Evolutionary conservation across 202 grass and related monocot species (phyloP).

Genomic region (Musa balbisiana): DNA sequence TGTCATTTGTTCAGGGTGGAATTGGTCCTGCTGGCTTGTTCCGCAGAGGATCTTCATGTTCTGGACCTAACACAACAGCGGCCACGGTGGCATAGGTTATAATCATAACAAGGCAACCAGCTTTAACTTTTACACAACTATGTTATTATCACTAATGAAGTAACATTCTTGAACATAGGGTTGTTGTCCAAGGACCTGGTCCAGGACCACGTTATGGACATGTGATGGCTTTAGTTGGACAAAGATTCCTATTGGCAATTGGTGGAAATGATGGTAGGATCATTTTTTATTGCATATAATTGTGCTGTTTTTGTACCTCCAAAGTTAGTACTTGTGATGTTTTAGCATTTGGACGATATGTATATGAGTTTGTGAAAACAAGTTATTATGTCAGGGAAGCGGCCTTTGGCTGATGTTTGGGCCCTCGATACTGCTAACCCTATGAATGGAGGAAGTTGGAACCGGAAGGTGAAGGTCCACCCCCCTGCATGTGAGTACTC

Average conservation of each 20-base stretch:
- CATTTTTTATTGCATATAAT: slow-evolving; percentile 25
- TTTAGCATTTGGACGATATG: not conserved
- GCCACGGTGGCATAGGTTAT: slow-evolving; percentile 95
- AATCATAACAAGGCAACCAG: slow-evolving; percentile 19
- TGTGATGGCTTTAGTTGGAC: slow-evolving; percentile 99
- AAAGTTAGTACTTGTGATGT: not conserved
- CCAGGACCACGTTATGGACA: slow-evolving; percentile 96
- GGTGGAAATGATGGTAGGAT: slow-evolving; percentile 94
- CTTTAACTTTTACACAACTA: slow-evolving; percentile 18
- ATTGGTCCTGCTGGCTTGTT: slow-evolving; percentile 99
- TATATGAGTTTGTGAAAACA: not conserved
- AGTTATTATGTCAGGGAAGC: slow-evolving; percentile 47
- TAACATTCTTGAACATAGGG: slow-evolving; percentile 41
- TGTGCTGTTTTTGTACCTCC: not conserved
- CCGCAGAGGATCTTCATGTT: slow-evolving; percentile 99
- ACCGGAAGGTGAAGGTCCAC: slow-evolving; percentile 97
- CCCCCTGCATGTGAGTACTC: slow-evolving; percentile 96
- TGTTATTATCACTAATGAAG: slow-evolving; percentile 31
- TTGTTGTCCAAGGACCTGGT: slow-evolving; percentile 97
- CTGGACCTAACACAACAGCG: slow-evolving; percentile 90
- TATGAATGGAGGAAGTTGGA: slow-evolving; percentile 99
- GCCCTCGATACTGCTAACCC: slow-evolving; percentile 95
- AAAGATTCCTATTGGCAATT: slow-evolving; percentile 94
- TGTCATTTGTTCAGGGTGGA: slow-evolving; percentile 56
- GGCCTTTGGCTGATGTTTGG: slow-evolving; percentile 94